Conservation (phyloP, 1,284 basidiomycete genomes). For the Volvariella volvacea region DNA sequence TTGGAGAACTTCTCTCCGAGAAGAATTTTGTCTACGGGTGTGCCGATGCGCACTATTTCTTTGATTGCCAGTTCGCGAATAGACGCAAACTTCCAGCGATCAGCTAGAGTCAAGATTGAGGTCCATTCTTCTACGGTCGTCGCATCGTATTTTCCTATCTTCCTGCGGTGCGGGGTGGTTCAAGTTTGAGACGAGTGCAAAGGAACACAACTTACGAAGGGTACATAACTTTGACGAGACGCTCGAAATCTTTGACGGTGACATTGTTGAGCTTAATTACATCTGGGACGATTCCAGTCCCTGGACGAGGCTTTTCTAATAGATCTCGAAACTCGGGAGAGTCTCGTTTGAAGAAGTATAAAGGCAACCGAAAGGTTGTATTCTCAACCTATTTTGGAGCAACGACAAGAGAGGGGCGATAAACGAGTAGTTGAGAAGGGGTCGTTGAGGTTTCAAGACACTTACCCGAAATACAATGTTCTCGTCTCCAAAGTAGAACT, state of each 20-base stretch:
- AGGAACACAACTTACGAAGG: background rate
- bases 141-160: background rate
- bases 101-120: constrained; percentile 12
- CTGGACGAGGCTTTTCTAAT: too few relatives aligned
- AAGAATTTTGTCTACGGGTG: constrained; percentile 8
- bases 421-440: too few relatives aligned
- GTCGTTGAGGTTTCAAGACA: too few relatives aligned
- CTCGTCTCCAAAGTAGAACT: background rate
- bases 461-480: background rate
- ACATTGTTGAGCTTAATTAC: background rate
- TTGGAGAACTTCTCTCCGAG: constrained; percentile 4
- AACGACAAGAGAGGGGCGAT: background rate
- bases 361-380: background rate
- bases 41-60: constrained; percentile 8
- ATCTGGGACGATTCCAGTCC: background rate
- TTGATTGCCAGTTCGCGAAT: constrained; percentile 10
- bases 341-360: background rate
- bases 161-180: background rate
- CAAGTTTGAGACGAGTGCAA: background rate
- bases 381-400: background rate
- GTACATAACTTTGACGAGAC: background rate
- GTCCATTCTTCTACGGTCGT: constrained; percentile 11
- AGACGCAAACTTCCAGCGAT: constrained; percentile 9
- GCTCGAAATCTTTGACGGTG: background rate
- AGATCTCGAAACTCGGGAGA: background rate